Evolutionary conservation across 2,329 filamentous ascomycete genomes (phyloP).

Genomic region (Aspergillus sclerotialis): DNA sequence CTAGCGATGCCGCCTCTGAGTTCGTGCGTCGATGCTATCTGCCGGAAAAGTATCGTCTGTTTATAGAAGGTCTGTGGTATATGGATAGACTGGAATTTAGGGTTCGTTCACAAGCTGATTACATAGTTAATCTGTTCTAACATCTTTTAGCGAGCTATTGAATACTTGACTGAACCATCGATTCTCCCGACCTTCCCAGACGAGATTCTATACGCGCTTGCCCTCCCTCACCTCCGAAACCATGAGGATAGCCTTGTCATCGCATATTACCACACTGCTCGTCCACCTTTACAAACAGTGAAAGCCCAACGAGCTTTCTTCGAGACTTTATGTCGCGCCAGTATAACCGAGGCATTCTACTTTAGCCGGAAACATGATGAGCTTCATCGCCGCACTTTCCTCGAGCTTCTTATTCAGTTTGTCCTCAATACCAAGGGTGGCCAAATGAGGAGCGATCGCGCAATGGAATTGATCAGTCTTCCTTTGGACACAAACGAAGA

Average conservation of each 20-base stretch:
- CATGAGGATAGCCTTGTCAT: constrained; percentile 61
- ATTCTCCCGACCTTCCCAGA: constrained; percentile 75
- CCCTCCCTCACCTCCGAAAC: constrained; percentile 50
- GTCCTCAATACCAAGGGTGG: constrained; percentile 43
- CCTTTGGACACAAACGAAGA: constrained; percentile 68
- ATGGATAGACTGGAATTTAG: constrained; percentile 66
- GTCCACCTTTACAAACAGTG: constrained; percentile 61
- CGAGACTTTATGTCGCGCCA: constrained; percentile 59
- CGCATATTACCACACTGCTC: constrained; percentile 71
- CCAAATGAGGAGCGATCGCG: constrained; percentile 45
- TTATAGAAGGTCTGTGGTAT: constrained; percentile 76
- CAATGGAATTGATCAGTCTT: constrained; percentile 64
- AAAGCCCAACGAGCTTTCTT: constrained; percentile 62
- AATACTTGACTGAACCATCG: constrained; percentile 71
- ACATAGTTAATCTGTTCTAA: not conserved
- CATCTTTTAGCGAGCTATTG: constrained; percentile 53
- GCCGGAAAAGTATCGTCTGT: constrained; percentile 68
- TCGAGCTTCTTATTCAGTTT: constrained; percentile 58
- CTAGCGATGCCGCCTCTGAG: constrained; percentile 44
- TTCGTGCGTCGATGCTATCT: constrained; percentile 61
- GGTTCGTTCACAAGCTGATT: constrained; percentile 31
- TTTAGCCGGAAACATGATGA: constrained; percentile 63
- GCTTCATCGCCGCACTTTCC: constrained; percentile 55
- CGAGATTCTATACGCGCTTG: constrained; percentile 66
- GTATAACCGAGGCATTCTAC: constrained; percentile 64